Base-by-base conservation (phyloP, 345 rosid species). In the Moricandia moricandioides region DNA sequence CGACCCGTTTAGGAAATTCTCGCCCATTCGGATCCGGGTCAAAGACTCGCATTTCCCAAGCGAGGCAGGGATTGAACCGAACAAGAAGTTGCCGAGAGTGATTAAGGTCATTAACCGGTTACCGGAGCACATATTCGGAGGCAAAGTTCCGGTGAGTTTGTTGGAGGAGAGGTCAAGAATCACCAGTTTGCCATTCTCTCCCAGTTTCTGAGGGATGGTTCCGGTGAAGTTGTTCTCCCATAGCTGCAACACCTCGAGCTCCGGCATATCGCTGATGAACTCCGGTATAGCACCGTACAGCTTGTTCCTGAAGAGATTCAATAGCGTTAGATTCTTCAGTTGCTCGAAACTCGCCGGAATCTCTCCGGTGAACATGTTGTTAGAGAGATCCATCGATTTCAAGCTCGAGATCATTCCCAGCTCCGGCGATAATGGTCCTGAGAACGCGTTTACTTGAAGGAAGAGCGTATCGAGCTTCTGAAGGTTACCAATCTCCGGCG, bases 211-310 rank as follows among this genome's bases (percentile, higher is more conserved):
- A 14, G 97, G 96, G 39, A 89, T 85, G 7, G 77, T 83, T 8
- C 89, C 93, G 0, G 97, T 89, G 79, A 91, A 89, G 76, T 91
- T 89, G 72, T 91, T 91, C 72, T 88, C 96, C 96, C 97, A 91
- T 7, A 91, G 59, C 85, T 89, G 96, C 52, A 91, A 75, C 73
- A 91, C 96, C 73, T 91, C 86, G 13, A 89, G 87, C 77, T 73
- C 70, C 33, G 97, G 89, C 59, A 89, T 45, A 5, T 87, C 89
- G 5, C 86, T 92, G 67, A 91, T 75, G 52, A 87, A 88, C 73
- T 85, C 93, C 2, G 96, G 97, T 70, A 92, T 88, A 1, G 84
- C 75, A 7, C 97, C 93, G 69, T 88, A 81, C 3, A 92, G 86
- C 75, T 85, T 88, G 84, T 92, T 92, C 30, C 96, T 80, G 47